Conservation (phyloP, 805 yeast genomes). For the Kodamaea laetipori region DNA sequence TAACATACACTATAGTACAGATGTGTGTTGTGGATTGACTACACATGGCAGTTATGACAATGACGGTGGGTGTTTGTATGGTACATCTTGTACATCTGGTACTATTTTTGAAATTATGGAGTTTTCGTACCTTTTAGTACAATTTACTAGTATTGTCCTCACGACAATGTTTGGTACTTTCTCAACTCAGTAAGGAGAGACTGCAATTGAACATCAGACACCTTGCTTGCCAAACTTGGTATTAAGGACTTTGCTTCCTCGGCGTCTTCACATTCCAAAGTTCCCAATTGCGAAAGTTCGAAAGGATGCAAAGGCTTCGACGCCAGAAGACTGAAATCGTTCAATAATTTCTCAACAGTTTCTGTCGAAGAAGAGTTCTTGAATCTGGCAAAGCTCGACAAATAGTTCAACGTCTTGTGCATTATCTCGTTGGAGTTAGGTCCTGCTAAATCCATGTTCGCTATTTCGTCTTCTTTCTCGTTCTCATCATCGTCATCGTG, state of each 20-base stretch:
- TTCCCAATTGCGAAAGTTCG: constrained; percentile 89
- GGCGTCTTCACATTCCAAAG: constrained; percentile 91
- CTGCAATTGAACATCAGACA: constrained; percentile 83
- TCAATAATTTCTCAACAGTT: constrained; percentile 86
- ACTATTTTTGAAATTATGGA: not conserved
- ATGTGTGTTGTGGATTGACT: not conserved
- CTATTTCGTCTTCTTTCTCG: constrained; percentile 47
- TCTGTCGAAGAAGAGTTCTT: constrained; percentile 90
- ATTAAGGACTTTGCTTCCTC: constrained; percentile 95
- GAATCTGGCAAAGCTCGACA: constrained; percentile 84
- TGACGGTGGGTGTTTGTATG: not conserved
- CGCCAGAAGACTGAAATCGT: constrained; percentile 60
- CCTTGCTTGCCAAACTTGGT: constrained; percentile 82
- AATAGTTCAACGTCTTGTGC: constrained; percentile 86
- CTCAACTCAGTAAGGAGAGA: constrained; percentile 85
- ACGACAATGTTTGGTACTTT: constrained; percentile 47
- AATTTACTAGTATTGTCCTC: not conserved
- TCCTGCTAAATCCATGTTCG: constrained; percentile 53
- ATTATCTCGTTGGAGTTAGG: constrained; percentile 85
- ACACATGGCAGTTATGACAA: not conserved
- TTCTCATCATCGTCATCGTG: constrained; percentile 39
- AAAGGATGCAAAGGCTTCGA: constrained; percentile 78
- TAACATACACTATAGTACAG: constrained; percentile 6
- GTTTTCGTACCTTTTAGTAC: not conserved
- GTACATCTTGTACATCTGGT: not conserved